A percentile compares a stretch with the other conserved stretches of the same genome.
Evolutionary conservation across 345 rosid species (phyloP).

Genomic region (Eucalyptus brandiana): DNA sequence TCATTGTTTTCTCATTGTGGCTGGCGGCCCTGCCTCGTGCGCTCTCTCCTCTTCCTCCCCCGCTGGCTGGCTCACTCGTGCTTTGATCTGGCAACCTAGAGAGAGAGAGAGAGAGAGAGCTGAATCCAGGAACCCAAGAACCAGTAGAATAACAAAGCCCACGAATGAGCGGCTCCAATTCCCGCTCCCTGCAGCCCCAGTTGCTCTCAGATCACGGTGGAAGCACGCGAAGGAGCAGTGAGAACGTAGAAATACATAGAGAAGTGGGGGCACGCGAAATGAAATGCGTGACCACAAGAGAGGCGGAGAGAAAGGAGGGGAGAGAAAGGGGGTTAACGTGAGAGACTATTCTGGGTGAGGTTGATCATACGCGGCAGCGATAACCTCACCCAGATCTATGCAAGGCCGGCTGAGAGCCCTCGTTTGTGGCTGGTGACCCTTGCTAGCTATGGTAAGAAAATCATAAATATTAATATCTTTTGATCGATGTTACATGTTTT

Average conservation of each 20-base stretch:
- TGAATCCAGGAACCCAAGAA: neutral
- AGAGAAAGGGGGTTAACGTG: too few species aligned
- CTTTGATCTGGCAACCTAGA: neutral
- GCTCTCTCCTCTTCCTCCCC: neutral
- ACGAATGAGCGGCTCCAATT: neutral
- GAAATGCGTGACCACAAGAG: too few species aligned
- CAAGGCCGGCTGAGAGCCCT: neutral
- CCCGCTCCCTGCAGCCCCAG: neutral
- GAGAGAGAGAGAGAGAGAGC: neutral
- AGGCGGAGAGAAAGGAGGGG: too few species aligned
- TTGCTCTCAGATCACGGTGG: neutral
- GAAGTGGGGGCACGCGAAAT: too few species aligned
- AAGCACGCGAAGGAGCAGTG: neutral
- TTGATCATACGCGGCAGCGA: fast-evolving
- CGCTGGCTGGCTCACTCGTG: neutral
- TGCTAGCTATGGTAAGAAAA: too few species aligned
- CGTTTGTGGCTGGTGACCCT: fast-evolving
- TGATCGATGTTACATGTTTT: too few species aligned
- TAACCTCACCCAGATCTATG: too few species aligned
- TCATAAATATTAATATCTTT: too few species aligned
- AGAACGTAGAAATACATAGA: neutral
- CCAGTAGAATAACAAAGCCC: neutral
- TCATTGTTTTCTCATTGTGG: too few species aligned
- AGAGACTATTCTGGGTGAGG: too few species aligned
- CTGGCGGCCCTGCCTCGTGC: neutral